These are phyloP conservation scores for Blepharisma japonicum DNA, from an alignment of 73 alveolate species.

Conservation along the genomic window DNA sequence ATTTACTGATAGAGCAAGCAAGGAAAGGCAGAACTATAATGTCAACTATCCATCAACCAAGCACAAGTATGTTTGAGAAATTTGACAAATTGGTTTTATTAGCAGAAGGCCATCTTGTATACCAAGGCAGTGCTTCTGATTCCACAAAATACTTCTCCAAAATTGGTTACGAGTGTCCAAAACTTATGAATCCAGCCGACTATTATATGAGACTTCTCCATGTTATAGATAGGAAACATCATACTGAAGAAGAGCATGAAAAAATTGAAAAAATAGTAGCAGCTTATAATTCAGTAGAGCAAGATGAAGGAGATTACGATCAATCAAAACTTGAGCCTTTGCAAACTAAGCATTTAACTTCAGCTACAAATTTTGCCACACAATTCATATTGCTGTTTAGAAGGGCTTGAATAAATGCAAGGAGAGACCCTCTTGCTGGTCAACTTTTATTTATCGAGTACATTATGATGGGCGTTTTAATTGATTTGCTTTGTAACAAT, in stretches of 20 bases:
- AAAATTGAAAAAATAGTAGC: neutral
- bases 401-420: neutral
- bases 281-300: neutral
- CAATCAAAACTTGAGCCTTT: neutral
- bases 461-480: neutral
- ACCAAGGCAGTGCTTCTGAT: conserved; percentile 62
- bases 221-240: neutral
- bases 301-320: neutral
- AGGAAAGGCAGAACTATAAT: conserved; percentile 66
- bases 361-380: neutral
- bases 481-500: neutral
- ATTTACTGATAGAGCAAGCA: conserved; percentile 30
- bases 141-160: conserved; percentile 55
- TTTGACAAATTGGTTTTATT: conserved; percentile 69
- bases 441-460: neutral
- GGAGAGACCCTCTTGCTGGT: neutral
- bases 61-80: conserved; percentile 57
- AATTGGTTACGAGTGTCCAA: conserved; percentile 70
- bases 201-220: conserved; percentile 42
- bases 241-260: neutral
- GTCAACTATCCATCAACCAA: conserved; percentile 86
- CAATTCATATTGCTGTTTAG: neutral
- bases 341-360: neutral
- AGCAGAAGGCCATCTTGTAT: conserved; percentile 68
- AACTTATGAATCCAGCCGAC: conserved; percentile 76